Conservation (phyloP, 257 asterid species). For the Thymus mandschuricus region DNA sequence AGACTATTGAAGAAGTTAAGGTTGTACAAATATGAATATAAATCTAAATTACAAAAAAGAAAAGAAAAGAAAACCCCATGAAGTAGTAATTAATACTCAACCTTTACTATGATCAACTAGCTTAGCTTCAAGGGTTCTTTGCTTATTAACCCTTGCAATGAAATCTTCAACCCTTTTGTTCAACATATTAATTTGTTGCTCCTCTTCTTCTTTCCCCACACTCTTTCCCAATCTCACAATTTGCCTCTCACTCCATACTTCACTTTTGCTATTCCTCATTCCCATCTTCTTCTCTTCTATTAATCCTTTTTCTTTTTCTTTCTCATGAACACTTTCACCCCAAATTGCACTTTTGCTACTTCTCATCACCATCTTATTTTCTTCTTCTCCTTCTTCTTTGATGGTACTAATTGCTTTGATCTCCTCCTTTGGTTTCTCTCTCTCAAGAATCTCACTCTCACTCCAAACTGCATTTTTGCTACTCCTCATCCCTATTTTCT, state of each 20-base stretch:
- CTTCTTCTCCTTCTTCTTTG: slow-evolving; percentile 7
- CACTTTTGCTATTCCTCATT: slow-evolving; percentile 35
- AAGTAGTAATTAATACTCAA: neutral
- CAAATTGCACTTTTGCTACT: slow-evolving; percentile 35
- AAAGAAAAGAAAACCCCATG: neutral
- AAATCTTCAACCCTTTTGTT: slow-evolving; percentile 57
- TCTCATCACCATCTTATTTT: slow-evolving; percentile 35
- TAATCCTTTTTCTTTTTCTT: neutral
- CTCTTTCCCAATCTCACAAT: slow-evolving; percentile 23
- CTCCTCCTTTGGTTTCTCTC: slow-evolving; percentile 12
- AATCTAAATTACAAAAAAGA: neutral
- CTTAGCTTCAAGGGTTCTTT: slow-evolving; percentile 51
- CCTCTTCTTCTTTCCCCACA: slow-evolving; percentile 20
- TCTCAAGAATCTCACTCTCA: slow-evolving; percentile 28
- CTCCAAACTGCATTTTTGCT: slow-evolving; percentile 34
- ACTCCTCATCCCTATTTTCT: slow-evolving; percentile 28
- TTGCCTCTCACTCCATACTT: slow-evolving; percentile 30
- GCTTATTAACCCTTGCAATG: slow-evolving; percentile 55
- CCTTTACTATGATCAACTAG: slow-evolving; percentile 17
- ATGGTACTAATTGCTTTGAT: neutral
- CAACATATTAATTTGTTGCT: slow-evolving; percentile 28
- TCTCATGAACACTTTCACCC: slow-evolving; percentile 30
- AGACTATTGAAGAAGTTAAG: neutral
- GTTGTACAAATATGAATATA: slow-evolving; percentile 3
- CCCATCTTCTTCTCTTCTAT: slow-evolving; percentile 22